Percentiles rank a stretch among this genome's conserved stretches.
phyloP scores from a whole-genome alignment of 2,329 filamentous ascomycete genomes.

The Ceratocystis variospora region DNA sequence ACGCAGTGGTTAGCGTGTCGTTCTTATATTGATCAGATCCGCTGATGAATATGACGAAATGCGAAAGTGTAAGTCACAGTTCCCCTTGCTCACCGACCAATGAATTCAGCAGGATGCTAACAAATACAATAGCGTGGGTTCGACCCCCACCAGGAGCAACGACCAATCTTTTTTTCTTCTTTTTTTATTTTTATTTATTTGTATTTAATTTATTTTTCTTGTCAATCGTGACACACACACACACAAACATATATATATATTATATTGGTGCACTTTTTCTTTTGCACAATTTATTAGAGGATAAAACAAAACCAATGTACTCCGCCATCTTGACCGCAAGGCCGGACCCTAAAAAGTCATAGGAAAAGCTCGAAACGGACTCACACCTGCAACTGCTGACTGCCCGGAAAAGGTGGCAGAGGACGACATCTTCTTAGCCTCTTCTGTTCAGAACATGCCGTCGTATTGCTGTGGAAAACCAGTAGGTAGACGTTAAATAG shows the following conservation, averaged over 20 bases:
- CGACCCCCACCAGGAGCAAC: constrained; percentile 21
- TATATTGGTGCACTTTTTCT: neutral
- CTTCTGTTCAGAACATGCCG: too few relatives aligned
- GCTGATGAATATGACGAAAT: constrained; percentile 21
- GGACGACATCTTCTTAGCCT: too few relatives aligned
- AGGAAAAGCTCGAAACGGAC: too few relatives aligned
- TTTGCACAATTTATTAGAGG: neutral
- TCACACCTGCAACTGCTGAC: too few relatives aligned
- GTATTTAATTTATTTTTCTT: neutral
- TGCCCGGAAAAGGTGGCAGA: too few relatives aligned
- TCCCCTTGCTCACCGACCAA: constrained; percentile 4
- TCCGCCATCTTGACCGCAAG: too few relatives aligned
- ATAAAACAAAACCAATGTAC: too few relatives aligned
- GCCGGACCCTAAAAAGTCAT: too few relatives aligned
- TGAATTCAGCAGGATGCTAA: constrained; percentile 14
- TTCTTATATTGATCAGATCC: constrained; percentile 20
- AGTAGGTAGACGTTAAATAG: too few relatives aligned
- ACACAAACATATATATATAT: neutral
- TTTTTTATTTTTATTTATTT: too few relatives aligned
- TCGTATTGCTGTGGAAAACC: too few relatives aligned
- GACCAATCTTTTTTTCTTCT: constrained; percentile 13
- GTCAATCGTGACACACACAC: neutral
- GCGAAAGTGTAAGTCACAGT: constrained; percentile 20
- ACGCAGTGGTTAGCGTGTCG: constrained; percentile 22
- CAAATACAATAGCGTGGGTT: constrained; percentile 20